Evolutionary conservation across 768 basidiomycete genomes (phyloP).

Genomic region (Floccularia luteovirens): DNA sequence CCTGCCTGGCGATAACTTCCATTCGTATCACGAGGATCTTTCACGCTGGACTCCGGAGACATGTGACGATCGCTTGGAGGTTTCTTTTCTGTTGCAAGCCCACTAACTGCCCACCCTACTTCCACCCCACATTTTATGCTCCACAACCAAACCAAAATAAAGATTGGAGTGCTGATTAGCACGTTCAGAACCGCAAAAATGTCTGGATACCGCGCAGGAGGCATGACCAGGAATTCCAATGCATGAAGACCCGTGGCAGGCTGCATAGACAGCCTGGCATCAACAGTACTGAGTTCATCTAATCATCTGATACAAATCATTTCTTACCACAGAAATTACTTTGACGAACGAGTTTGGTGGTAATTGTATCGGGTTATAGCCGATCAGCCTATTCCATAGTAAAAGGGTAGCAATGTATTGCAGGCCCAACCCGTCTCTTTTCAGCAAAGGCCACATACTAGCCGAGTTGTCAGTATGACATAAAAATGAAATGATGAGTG

Average conservation of each 20-base stretch:
- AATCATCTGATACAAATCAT: conserved; percentile 1
- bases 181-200: conserved; percentile 83
- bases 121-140: conserved; percentile 77
- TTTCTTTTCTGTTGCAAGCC: conserved; percentile 23
- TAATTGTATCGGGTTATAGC: conserved; percentile 58
- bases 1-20: conserved; percentile 13
- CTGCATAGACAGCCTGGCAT: conserved; percentile 44
- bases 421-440: conserved; percentile 66
- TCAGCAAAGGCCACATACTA: conserved; percentile 91
- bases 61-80: not conserved
- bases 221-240: conserved; percentile 49
- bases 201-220: conserved; percentile 79
- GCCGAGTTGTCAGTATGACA: conserved; percentile 3
- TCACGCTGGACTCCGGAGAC: conserved; percentile 4
- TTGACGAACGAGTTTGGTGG: conserved; percentile 42
- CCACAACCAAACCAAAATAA: conserved; percentile 83
- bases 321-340: conserved; percentile 43
- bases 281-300: conserved; percentile 2
- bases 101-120: conserved; percentile 72
- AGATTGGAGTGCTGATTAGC: conserved; percentile 72
- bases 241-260: conserved; percentile 51
- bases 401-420: conserved; percentile 64
- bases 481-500: not conserved
- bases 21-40: no score
- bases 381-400: conserved; percentile 80